These are phyloP conservation scores for Rosa chinensis DNA, from an alignment of 306 rosid species.

Conservation along the genomic window DNA sequence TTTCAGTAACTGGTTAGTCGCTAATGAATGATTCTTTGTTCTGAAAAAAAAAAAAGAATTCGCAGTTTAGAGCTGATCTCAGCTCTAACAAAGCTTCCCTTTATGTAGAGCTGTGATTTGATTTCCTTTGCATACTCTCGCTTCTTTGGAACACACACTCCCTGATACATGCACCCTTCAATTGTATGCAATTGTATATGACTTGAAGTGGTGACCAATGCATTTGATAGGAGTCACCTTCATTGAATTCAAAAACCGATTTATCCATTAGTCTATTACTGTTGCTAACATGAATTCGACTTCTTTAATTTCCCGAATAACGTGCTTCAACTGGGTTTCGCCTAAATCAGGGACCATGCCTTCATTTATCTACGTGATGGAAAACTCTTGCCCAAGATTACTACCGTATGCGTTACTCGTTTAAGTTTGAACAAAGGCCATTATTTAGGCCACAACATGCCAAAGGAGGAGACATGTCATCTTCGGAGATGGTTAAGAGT, in stretches of 20 bases:
- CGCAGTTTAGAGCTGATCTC: not conserved
- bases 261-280: not conserved
- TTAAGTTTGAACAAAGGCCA: too few species aligned
- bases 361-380: not conserved
- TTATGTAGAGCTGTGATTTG: too few species aligned
- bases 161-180: not conserved
- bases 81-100: not conserved
- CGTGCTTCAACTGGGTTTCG: not conserved
- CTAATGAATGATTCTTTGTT: too few species aligned
- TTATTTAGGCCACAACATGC: too few species aligned
- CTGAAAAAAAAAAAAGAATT: too few species aligned
- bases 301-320: not conserved
- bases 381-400: conserved; percentile 5
- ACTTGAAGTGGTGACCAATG: conserved; percentile 2
- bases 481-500: too few species aligned
- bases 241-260: not conserved
- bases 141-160: not conserved
- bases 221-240: not conserved
- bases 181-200: not conserved
- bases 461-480: too few species aligned
- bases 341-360: not conserved
- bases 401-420: not conserved
- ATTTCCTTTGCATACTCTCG: not conserved
- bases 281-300: not conserved
- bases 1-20: too few species aligned